phyloP scores from a whole-genome alignment of 2,329 filamentous ascomycete species.

The Graphiopsis chlorocephala region DNA sequence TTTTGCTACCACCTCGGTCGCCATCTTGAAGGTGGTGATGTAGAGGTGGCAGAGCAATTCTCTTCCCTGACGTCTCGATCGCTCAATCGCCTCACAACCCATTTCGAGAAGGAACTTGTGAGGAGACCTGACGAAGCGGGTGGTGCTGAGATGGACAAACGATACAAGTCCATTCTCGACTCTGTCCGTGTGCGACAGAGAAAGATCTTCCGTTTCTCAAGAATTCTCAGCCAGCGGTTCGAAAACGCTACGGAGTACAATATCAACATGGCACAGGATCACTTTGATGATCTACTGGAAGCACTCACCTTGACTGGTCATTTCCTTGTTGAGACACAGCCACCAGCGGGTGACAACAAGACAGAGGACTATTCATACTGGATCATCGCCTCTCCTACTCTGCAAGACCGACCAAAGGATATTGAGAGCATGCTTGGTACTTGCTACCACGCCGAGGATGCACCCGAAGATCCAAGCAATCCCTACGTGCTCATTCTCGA shows the following conservation, averaged over 20 bases:
- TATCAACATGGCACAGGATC: conserved; percentile 68
- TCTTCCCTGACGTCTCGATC: conserved; percentile 91
- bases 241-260: conserved; percentile 97
- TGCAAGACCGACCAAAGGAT: conserved; percentile 73
- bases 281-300: conserved; percentile 74
- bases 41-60: conserved; percentile 97
- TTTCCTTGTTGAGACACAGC: conserved; percentile 72
- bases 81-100: conserved; percentile 78
- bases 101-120: conserved; percentile 89
- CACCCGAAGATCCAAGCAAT: conserved; percentile 69
- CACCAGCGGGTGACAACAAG: conserved; percentile 58
- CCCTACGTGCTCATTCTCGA: conserved; percentile 83
- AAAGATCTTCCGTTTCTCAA: conserved; percentile 93
- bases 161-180: conserved; percentile 92
- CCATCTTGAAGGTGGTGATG: conserved; percentile 87
- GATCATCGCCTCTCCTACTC: conserved; percentile 77
- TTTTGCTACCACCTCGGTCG: conserved; percentile 93
- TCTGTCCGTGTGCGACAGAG: conserved; percentile 93
- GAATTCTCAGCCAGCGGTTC: conserved; percentile 86
- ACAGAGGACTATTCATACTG: conserved; percentile 52
- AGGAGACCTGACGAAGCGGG: conserved; percentile 79
- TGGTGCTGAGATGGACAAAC: conserved; percentile 83
- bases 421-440: conserved; percentile 83
- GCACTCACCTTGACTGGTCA: conserved; percentile 78
- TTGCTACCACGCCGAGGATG: conserved; percentile 67